Conservation (phyloP, 208 protist species). For the Wallacemonas sp. region DNA sequence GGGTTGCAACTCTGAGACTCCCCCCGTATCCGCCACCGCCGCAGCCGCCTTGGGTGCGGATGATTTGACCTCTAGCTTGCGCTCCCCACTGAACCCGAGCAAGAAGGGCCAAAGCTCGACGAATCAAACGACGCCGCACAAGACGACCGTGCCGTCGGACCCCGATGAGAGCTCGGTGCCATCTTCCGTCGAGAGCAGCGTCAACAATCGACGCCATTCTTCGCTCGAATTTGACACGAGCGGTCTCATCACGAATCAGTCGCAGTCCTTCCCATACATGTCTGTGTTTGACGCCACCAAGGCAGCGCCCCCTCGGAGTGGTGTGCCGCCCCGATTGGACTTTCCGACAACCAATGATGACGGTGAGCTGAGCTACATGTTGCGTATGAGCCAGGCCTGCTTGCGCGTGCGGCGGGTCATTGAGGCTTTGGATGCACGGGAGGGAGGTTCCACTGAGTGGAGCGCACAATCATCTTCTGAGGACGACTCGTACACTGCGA, state of each 20-base stretch:
- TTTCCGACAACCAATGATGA: constrained; percentile 65
- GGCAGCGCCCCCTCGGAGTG: constrained; percentile 13
- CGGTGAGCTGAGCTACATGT: constrained; percentile 58
- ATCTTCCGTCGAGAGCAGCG: not conserved
- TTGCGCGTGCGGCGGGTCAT: constrained; percentile 45
- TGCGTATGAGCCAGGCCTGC: constrained; percentile 47
- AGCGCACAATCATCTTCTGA: too few relatives aligned
- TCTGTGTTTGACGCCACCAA: constrained; percentile 6
- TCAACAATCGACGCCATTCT: not conserved
- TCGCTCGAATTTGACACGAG: not conserved
- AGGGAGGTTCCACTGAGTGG: too few relatives aligned
- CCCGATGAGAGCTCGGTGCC: not conserved
- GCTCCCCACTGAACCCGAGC: too few relatives aligned
- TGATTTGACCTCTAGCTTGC: too few relatives aligned
- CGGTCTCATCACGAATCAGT: constrained; percentile 5
- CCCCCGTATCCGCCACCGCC: not conserved
- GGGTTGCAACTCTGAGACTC: not conserved
- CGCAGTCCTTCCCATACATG: constrained; percentile 16
- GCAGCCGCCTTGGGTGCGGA: too few relatives aligned
- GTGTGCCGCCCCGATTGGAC: constrained; percentile 69
- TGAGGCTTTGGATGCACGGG: constrained; percentile 9
- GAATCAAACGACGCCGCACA: not conserved
- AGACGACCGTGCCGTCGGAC: not conserved
- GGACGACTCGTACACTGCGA: not conserved
- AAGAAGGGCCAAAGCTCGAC: too few relatives aligned